Evolutionary conservation across 495 filamentous ascomycete species (phyloP), one percentile per base, ranked within the genome.

Genomic region (Penicillium nucicola): DNA sequence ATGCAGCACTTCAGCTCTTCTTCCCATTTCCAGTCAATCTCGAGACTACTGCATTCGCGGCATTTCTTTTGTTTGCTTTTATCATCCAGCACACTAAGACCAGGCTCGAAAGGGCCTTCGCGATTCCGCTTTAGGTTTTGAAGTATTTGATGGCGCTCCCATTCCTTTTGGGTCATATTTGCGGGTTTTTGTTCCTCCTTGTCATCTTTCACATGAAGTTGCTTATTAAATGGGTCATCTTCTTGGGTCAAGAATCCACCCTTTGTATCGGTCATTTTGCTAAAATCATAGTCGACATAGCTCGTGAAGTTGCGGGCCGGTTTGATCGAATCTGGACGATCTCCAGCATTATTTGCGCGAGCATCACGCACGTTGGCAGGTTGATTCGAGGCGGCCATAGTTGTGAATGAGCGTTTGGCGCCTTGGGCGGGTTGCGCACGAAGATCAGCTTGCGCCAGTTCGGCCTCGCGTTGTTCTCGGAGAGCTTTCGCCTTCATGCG

Each of bases 211-310:
- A 76, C 70, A 43, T 89, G 80, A 52, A 95, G 72, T 5, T 84
- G 85, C 48, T 84, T 87, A 60, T 95, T 96, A 65, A 83, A 83
- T 1, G 93, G 93, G 64, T 98, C 93, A 61, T 98, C 93, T 52
- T 91, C 87, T 0, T 78, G 76, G 19, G 84, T 87, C 52, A 98
- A 66, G 66, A 98, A 98, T 0, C 93, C 93, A 35, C 93, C 93
- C 59, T 96, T 96, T 6, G 93, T 97, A 64, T 98, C 93, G 12
- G 85, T 92, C 89, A 98, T 98, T 72, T 90, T 90, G 55, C 86
- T 89, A 56, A 98, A 91, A 71, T 98, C 95, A 67, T 96, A 97
- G 50, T 98, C 93, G 56, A 98, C 89, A 69, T 85, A 97, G 68
- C 91, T 90, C 36, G 84, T 80, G 59, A 97, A 96, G 57, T 92